Base-by-base conservation (phyloP, 2,329 filamentous ascomycete genomes). In the Colletotrichum spinosum region DNA sequence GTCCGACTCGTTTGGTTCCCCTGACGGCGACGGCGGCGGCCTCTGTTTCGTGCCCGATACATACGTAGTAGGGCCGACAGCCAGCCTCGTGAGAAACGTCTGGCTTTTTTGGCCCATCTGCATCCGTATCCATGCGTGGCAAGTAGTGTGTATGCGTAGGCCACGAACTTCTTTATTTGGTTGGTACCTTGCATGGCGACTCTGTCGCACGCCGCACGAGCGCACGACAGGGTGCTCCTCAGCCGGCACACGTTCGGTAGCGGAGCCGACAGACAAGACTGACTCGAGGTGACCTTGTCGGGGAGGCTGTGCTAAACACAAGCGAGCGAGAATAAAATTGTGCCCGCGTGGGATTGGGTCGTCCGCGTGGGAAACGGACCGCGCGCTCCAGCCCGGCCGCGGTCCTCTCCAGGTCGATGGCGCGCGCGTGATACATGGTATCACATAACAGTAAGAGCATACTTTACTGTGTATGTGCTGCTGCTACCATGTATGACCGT, bases 281-380 rank as follows among this genome's bases (percentile, higher is more conserved):
- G 62, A 65, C 62, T 65, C 62, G 62, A 57, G 58, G 11, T 38
- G 58, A 52, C 58, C 62, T 46, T 62, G 62, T 52, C 58, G 42
- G 25, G 17, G 62, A 57, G 62, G 62, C 62, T 56, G 52, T 65
- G 62, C 46, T n/a, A 38, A n/a, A 25, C 57, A 51, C 51, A 62
- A 65, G 58, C 62, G 58, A 65, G 58, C 62, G 52, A 65, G 62
- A 62, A 53, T 45, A 42, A 65, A 62, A 65, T 65, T 65, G 62
- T 65, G 48, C 48, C 35, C 58, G 62, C 52, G 62, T 34, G 62
- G 53, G 53, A 53, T 62, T 53, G 48, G 57, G 35, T 53, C 42
- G 15, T 13, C 9, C 38, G 25, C 13, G 12, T 46, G 62, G 62
- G 62, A 53, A 57, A 65, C 62, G 34, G 37, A 53, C 46, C 25